Conservation (phyloP, 2,329 filamentous ascomycete species). For the Colletotrichum truncatum region DNA sequence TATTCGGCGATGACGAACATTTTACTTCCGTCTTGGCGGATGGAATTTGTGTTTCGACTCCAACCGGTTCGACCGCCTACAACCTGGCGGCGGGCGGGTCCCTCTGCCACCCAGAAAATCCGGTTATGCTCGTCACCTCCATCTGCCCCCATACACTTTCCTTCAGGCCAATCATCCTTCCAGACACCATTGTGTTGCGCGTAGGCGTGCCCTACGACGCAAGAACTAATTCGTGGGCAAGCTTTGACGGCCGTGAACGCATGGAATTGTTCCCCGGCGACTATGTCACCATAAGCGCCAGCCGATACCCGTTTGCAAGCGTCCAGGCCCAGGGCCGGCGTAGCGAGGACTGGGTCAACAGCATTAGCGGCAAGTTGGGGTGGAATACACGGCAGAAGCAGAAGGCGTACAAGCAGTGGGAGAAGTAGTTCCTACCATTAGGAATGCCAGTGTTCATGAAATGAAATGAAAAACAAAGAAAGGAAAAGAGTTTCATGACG, state of each 20-base stretch:
- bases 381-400: constrained; percentile 86
- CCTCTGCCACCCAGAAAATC: constrained; percentile 94
- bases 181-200: constrained; percentile 93
- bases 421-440: constrained; percentile 32
- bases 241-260: constrained; percentile 93
- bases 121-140: constrained; percentile 91
- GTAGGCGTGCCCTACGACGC: constrained; percentile 96
- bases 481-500: background rate
- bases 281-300: constrained; percentile 86
- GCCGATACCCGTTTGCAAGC: constrained; percentile 81
- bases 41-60: constrained; percentile 92
- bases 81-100: constrained; percentile 96
- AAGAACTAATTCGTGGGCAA: constrained; percentile 92
- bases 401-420: constrained; percentile 67
- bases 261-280: constrained; percentile 81
- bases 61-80: constrained; percentile 87
- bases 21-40: constrained; percentile 95
- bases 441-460: background rate
- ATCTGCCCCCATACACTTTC: constrained; percentile 96
- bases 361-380: constrained; percentile 79
- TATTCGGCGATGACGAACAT: constrained; percentile 95
- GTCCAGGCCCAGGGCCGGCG: constrained; percentile 75
- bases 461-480: background rate
- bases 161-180: constrained; percentile 95
- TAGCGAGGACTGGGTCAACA: constrained; percentile 84